Conservation (phyloP, 805 yeast species). For the Candida silvatica region DNA sequence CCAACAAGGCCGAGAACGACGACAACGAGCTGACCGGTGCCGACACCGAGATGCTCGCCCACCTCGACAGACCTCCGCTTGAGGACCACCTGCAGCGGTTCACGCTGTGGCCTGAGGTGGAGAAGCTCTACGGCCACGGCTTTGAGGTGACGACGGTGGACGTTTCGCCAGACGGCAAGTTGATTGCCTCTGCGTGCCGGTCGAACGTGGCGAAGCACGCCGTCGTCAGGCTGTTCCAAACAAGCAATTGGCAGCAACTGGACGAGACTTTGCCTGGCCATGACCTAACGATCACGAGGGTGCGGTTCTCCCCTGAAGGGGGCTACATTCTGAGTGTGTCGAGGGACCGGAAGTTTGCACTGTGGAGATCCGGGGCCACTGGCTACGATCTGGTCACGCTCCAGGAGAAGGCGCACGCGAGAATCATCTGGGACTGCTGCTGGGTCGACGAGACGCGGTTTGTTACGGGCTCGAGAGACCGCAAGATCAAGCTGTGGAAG, state of each 20-base stretch:
- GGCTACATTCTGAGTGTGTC: slow-evolving; percentile 58
- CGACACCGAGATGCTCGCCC: slow-evolving; percentile 21
- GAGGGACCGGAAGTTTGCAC: slow-evolving; percentile 78
- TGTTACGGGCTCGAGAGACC: slow-evolving; percentile 85
- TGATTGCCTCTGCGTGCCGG: slow-evolving; percentile 85
- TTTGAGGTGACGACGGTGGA: slow-evolving; percentile 83
- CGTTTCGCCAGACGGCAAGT: slow-evolving; percentile 48
- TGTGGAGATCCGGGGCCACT: slow-evolving; percentile 45
- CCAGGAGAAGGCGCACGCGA: slow-evolving; percentile 69
- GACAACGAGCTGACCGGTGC: slow-evolving; percentile 33
- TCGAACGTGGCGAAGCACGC: slow-evolving; percentile 84
- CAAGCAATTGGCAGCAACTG: slow-evolving; percentile 51
- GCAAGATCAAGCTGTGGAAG: slow-evolving; percentile 62
- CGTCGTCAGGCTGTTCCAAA: slow-evolving; percentile 67
- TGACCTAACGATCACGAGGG: slow-evolving; percentile 74
- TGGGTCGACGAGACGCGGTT: slow-evolving; percentile 70
- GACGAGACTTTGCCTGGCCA: slow-evolving; percentile 61
- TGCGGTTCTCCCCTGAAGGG: slow-evolving; percentile 67
- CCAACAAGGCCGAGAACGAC: slow-evolving; percentile 71
- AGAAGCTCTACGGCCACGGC: slow-evolving; percentile 95
- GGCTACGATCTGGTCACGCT: slow-evolving; percentile 18
- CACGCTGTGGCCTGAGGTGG: slow-evolving; percentile 92
- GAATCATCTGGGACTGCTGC: slow-evolving; percentile 93
- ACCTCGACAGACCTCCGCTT: slow-evolving; percentile 55
- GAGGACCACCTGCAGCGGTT: slow-evolving; percentile 90